A percentile compares a stretch with the other conserved stretches of the same genome.
Conservation (phyloP, 306 rosid genomes). For the Lotus japonicus region DNA sequence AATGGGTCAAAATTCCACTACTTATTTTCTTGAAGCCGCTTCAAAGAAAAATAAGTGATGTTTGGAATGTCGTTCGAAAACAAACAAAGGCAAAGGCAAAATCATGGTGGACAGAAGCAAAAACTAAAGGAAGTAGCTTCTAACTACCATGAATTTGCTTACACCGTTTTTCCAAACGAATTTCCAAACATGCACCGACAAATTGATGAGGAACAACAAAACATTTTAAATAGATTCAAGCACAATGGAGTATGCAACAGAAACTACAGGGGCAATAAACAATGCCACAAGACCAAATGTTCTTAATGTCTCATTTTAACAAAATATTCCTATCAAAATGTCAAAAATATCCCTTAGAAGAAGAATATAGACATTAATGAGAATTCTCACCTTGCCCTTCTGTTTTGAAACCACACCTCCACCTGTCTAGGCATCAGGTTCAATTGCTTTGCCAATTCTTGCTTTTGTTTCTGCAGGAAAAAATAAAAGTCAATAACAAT, state of each 20-base stretch:
- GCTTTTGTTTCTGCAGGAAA: constrained; percentile 72
- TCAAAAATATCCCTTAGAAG: constrained; percentile 14
- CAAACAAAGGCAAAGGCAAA: too few relatives aligned
- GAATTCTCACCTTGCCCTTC: constrained; percentile 77
- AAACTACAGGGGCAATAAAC: not conserved
- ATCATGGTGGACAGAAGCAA: too few relatives aligned
- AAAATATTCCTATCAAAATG: not conserved
- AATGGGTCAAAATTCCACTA: not conserved
- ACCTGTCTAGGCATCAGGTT: constrained; percentile 83
- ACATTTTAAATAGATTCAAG: constrained; percentile 9
- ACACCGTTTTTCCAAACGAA: too few relatives aligned
- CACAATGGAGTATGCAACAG: not conserved
- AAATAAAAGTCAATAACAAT: not conserved
- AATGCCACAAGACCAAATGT: not conserved
- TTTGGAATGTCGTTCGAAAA: too few relatives aligned
- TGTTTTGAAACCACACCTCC: constrained; percentile 98
- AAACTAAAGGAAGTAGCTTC: too few relatives aligned
- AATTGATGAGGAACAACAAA: constrained; percentile 4
- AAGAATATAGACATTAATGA: not conserved
- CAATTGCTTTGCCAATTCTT: constrained; percentile 75
- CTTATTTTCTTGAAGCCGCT: not conserved
- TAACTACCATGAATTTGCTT: too few relatives aligned
- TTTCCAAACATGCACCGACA: too few relatives aligned
- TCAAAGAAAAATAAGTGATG: constrained; percentile 2
- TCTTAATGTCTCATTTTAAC: too few relatives aligned